phyloP scores from a whole-genome alignment of 2,329 filamentous ascomycete species.

The Sodiomyces alkalinus region DNA sequence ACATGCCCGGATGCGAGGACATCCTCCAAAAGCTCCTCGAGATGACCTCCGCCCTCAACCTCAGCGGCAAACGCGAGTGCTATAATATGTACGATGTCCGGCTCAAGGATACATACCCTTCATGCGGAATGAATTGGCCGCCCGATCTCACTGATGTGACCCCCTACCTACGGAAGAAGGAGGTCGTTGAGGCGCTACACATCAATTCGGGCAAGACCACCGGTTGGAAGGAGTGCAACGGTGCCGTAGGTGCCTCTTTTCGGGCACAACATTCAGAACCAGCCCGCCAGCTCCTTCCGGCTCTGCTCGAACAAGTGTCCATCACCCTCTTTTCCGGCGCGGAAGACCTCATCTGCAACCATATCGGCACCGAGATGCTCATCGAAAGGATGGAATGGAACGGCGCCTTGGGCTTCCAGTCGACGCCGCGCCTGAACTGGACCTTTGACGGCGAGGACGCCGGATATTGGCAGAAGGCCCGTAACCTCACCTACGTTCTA shows the following conservation, averaged over 20 bases:
- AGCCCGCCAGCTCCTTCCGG: conserved; percentile 59
- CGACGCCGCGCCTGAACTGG: conserved; percentile 86
- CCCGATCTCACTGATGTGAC: conserved; percentile 65
- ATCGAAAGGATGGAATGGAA: conserved; percentile 89
- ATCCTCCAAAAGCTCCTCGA: conserved; percentile 61
- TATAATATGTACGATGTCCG: conserved; percentile 97
- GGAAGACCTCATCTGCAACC: conserved; percentile 93
- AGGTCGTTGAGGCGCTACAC: conserved; percentile 69
- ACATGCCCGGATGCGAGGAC: conserved; percentile 56
- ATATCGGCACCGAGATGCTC: conserved; percentile 80
- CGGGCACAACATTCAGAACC: conserved; percentile 55
- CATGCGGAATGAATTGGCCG: conserved; percentile 97
- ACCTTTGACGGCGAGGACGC: conserved; percentile 78
- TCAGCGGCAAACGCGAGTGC: conserved; percentile 44
- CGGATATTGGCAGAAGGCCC: conserved; percentile 85
- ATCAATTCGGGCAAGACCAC: conserved; percentile 67
- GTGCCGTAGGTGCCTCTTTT: conserved; percentile 62
- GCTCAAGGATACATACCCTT: conserved; percentile 61
- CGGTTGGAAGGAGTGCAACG: conserved; percentile 85
- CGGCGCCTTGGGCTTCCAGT: conserved; percentile 83
- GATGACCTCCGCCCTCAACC: conserved; percentile 38
- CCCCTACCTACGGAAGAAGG: conserved; percentile 70
- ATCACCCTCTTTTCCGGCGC: conserved; percentile 85
- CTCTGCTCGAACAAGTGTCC: conserved; percentile 60
- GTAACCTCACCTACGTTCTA: conserved; percentile 88